phyloP scores from a whole-genome alignment of 1,284 basidiomycete species.

The Sanghuangporus baumii region DNA sequence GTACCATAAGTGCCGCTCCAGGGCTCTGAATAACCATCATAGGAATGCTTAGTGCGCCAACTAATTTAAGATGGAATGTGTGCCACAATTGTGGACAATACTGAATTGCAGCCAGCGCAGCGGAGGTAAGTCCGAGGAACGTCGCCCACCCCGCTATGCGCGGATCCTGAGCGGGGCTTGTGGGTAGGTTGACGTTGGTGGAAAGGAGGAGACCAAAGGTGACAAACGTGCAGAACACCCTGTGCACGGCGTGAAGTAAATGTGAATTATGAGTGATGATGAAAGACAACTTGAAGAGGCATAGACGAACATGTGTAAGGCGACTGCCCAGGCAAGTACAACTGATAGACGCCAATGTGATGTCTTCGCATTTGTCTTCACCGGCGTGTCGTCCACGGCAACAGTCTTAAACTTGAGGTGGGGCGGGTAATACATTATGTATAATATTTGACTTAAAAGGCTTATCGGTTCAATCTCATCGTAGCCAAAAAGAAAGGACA shows the following conservation, averaged over 20 bases:
- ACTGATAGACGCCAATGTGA: slow-evolving; percentile 75
- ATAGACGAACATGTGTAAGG: slow-evolving; percentile 66
- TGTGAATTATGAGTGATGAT: slow-evolving; percentile 3
- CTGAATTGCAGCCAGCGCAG: slow-evolving; percentile 74
- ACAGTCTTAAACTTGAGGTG: slow-evolving; percentile 67
- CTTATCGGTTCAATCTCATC: not conserved
- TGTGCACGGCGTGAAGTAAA: slow-evolving; percentile 26
- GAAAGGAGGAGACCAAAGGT: slow-evolving; percentile 53
- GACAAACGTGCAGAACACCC: slow-evolving; percentile 45
- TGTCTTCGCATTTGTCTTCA: slow-evolving; percentile 47
- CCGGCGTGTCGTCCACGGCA: slow-evolving; percentile 39
- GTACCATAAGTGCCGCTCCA: slow-evolving; percentile 83
- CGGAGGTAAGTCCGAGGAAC: slow-evolving; percentile 82
- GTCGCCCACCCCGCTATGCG: slow-evolving; percentile 69
- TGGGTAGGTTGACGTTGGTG: slow-evolving; percentile 33
- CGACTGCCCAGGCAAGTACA: slow-evolving; percentile 66
- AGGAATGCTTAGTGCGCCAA: slow-evolving; percentile 87
- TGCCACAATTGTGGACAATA: slow-evolving; percentile 85
- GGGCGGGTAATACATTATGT: slow-evolving; percentile 87
- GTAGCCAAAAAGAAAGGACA: slow-evolving; percentile 27
- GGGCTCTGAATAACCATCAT: slow-evolving; percentile 97
- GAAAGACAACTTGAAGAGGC: slow-evolving; percentile 16
- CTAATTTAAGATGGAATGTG: slow-evolving; percentile 75
- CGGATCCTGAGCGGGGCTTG: slow-evolving; percentile 29
- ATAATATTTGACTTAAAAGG: slow-evolving; percentile 72